Conservation (phyloP, 2,329 filamentous ascomycete species). For the Pseudonectria buxi region DNA sequence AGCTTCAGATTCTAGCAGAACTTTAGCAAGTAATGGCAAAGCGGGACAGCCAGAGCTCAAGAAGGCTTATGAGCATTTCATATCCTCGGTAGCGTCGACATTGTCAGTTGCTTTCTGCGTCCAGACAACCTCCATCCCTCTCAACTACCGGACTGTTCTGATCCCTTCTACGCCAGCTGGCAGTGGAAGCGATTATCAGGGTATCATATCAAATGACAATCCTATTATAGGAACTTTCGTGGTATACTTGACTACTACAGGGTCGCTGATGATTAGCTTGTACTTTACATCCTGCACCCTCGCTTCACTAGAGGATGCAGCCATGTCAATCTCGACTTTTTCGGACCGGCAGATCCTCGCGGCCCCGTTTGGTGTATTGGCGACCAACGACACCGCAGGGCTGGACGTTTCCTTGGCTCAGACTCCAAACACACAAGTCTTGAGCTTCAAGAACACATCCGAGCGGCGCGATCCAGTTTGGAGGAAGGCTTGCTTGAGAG, state of each 20-base stretch:
- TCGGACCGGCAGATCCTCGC: conserved; percentile 42
- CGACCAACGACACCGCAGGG: conserved; percentile 23
- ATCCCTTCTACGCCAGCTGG: conserved; percentile 27
- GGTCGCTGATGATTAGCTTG: conserved; percentile 45
- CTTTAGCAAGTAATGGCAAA: conserved; percentile 19
- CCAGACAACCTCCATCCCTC: conserved; percentile 41
- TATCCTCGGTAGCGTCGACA: conserved; percentile 45
- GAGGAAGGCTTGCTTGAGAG: conserved; percentile 44
- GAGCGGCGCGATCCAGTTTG: conserved; percentile 38
- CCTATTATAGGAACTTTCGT: conserved; percentile 43
- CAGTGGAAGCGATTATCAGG: conserved; percentile 11
- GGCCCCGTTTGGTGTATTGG: conserved; percentile 45
- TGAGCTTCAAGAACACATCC: conserved; percentile 34
- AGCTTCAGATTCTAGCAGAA: background rate
- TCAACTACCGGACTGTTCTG: conserved; percentile 48
- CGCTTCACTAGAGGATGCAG: conserved; percentile 37
- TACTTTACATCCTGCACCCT: conserved; percentile 43
- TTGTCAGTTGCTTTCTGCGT: conserved; percentile 44
- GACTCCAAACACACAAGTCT: conserved; percentile 46
- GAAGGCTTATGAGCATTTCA: conserved; percentile 47
- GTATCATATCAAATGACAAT: conserved; percentile 8
- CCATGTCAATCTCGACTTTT: conserved; percentile 32
- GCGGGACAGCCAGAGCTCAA: conserved; percentile 25
- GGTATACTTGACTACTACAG: conserved; percentile 50
- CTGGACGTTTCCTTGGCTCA: conserved; percentile 33